Evolutionary conservation across 1,284 basidiomycete species (phyloP).

Genomic region (Ganoderma meredithae): DNA sequence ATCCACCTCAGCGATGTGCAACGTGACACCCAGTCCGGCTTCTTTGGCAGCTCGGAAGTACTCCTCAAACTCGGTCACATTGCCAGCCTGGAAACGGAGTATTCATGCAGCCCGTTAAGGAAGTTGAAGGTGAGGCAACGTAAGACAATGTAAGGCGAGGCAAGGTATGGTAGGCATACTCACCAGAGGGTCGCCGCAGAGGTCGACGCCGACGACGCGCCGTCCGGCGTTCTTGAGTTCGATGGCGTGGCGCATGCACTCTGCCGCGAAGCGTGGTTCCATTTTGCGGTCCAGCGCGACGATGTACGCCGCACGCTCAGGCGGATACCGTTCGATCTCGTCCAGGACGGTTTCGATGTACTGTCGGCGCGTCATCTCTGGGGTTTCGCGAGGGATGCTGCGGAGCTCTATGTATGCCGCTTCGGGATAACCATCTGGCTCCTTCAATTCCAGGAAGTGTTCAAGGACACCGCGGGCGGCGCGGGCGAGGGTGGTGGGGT

Average conservation of each 20-base stretch:
- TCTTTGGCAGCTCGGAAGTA: slow-evolving; percentile 63
- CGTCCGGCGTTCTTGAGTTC: slow-evolving; percentile 61
- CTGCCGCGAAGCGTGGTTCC: slow-evolving; percentile 53
- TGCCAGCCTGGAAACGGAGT: slow-evolving; percentile 51
- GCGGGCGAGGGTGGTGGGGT: slow-evolving; percentile 55
- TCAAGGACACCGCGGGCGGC: slow-evolving; percentile 70
- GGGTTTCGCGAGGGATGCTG: slow-evolving; percentile 68
- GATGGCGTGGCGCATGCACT: slow-evolving; percentile 66
- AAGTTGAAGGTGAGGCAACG: background rate
- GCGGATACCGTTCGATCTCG: slow-evolving; percentile 65
- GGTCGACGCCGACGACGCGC: slow-evolving; percentile 78
- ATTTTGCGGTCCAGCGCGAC: slow-evolving; percentile 80
- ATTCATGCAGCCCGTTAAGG: slow-evolving; percentile 6
- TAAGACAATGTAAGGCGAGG: background rate
- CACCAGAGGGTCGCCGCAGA: slow-evolving; percentile 78
- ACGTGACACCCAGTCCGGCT: slow-evolving; percentile 70
- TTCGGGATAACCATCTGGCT: slow-evolving; percentile 47
- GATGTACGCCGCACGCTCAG: slow-evolving; percentile 62
- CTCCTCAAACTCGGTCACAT: slow-evolving; percentile 59
- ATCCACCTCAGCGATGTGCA: slow-evolving; percentile 83
- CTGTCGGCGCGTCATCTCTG: slow-evolving; percentile 58
- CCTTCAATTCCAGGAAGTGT: slow-evolving; percentile 57
- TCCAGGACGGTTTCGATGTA: slow-evolving; percentile 74
- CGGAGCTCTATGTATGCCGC: slow-evolving; percentile 80
- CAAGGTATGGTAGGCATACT: slow-evolving; percentile 21